Conservation (phyloP, 495 filamentous ascomycete genomes). For the Xylaria longipes region DNA sequence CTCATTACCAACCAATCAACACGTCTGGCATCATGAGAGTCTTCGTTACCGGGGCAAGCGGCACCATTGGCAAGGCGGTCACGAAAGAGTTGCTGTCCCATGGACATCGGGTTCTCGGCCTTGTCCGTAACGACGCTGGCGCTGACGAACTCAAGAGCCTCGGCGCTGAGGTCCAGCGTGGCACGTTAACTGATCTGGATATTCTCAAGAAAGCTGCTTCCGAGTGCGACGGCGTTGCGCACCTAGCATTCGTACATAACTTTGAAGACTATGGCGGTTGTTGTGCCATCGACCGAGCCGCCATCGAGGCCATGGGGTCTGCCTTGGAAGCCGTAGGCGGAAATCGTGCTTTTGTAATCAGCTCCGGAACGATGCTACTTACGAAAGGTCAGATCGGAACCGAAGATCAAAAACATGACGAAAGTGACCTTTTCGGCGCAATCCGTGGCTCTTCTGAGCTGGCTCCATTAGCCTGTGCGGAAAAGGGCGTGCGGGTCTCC, state of each 20-base stretch:
- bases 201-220: slow-evolving; percentile 44
- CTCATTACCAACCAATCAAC: neutral
- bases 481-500: slow-evolving; percentile 43
- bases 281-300: slow-evolving; percentile 41
- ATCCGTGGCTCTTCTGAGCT: slow-evolving; percentile 42
- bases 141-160: slow-evolving; percentile 39
- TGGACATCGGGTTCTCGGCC: slow-evolving; percentile 52
- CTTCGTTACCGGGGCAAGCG: slow-evolving; percentile 58
- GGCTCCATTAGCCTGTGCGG: slow-evolving; percentile 34
- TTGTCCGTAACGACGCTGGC: slow-evolving; percentile 47
- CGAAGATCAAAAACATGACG: slow-evolving; percentile 41
- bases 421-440: neutral
- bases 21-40: slow-evolving; percentile 39
- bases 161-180: slow-evolving; percentile 45
- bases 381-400: slow-evolving; percentile 40
- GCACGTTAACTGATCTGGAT: slow-evolving; percentile 47
- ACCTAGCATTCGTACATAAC: slow-evolving; percentile 49
- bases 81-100: slow-evolving; percentile 47
- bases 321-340: slow-evolving; percentile 35
- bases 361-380: slow-evolving; percentile 49
- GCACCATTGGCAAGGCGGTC: slow-evolving; percentile 54
- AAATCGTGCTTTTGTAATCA: slow-evolving; percentile 50
- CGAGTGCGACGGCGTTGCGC: slow-evolving; percentile 50
- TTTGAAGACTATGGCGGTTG: slow-evolving; percentile 37
- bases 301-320: slow-evolving; percentile 48